A percentile compares a stretch with the other conserved stretches of the same genome.
phyloP scores from a whole-genome alignment of 495 filamentous ascomycete genomes.

The Pyrenula aspistea region DNA sequence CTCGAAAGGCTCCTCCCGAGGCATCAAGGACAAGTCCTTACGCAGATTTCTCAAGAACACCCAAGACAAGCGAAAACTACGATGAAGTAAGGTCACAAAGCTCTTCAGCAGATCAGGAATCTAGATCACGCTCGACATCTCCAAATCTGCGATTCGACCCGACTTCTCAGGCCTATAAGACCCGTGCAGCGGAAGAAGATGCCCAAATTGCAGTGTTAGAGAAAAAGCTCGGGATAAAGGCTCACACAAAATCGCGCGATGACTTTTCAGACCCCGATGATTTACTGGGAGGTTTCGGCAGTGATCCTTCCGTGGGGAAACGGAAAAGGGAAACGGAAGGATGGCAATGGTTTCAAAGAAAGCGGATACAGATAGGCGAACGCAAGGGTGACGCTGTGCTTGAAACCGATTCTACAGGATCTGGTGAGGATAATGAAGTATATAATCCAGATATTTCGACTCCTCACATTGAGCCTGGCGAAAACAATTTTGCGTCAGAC shows the following conservation, averaged over 20 bases:
- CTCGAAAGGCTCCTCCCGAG: no score
- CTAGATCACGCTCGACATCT: not conserved
- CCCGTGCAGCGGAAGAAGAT: constrained; percentile 45
- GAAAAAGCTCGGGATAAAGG: constrained; percentile 76
- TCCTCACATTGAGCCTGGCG: constrained; percentile 13
- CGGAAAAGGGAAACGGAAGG: constrained; percentile 45
- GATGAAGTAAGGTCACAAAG: no score
- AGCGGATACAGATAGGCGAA: constrained; percentile 46
- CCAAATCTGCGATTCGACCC: not conserved
- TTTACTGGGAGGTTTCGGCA: constrained; percentile 59
- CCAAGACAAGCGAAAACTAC: no score
- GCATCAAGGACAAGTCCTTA: no score
- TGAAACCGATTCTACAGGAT: constrained; percentile 11
- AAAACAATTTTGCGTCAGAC: constrained; percentile 10
- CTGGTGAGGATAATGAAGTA: constrained; percentile 19
- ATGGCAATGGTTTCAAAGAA: constrained; percentile 45
- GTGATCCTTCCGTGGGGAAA: constrained; percentile 27
- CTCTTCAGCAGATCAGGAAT: not conserved
- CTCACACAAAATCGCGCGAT: constrained; percentile 60
- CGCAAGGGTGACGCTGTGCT: constrained; percentile 2
- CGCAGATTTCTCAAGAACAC: no score
- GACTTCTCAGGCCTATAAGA: not conserved
- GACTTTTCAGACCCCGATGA: constrained; percentile 69
- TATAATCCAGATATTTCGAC: constrained; percentile 15
- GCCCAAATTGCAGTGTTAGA: constrained; percentile 81